Percentiles rank a stretch among this genome's conserved stretches.
phyloP scores from a whole-genome alignment of 176 grass and related monocot species.

The Canna indica region DNA sequence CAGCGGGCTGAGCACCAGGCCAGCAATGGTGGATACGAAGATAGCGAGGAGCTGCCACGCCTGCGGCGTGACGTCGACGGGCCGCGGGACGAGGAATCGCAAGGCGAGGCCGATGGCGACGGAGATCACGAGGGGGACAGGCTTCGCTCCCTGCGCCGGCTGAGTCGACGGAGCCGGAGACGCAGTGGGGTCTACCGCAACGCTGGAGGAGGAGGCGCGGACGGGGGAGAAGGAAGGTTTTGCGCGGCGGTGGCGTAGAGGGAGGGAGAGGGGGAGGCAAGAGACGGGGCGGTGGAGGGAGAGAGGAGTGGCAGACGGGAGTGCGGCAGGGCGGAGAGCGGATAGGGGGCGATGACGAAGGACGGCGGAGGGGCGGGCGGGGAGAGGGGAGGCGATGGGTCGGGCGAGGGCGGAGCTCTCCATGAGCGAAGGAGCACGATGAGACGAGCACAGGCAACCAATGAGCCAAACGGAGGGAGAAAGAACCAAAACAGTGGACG shows the following conservation, averaged over 20 bases:
- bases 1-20: constrained; percentile 75
- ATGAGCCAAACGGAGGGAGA: no score
- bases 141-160: constrained; percentile 33
- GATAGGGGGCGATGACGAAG: constrained; percentile 15
- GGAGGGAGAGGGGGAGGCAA: constrained; percentile 8
- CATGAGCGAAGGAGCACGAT: constrained; percentile 18
- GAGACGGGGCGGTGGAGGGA: background rate
- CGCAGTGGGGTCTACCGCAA: background rate
- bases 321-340: background rate
- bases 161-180: background rate
- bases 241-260: constrained; percentile 17
- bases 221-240: constrained; percentile 21
- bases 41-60: constrained; percentile 93
- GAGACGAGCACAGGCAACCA: no score
- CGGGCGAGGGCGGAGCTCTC: constrained; percentile 39
- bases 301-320: background rate
- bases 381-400: constrained; percentile 1
- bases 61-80: constrained; percentile 51
- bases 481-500: background rate
- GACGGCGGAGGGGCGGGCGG: constrained; percentile 29
- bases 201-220: constrained; percentile 8
- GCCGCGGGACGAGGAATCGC: constrained; percentile 56
- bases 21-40: constrained; percentile 79
- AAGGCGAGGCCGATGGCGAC: constrained; percentile 60
- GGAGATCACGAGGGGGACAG: constrained; percentile 51